A percentile compares a stretch with the other conserved stretches of the same genome.
phyloP scores from a whole-genome alignment of 2,329 filamentous ascomycete genomes.

The Cladophialophora bantiana region DNA sequence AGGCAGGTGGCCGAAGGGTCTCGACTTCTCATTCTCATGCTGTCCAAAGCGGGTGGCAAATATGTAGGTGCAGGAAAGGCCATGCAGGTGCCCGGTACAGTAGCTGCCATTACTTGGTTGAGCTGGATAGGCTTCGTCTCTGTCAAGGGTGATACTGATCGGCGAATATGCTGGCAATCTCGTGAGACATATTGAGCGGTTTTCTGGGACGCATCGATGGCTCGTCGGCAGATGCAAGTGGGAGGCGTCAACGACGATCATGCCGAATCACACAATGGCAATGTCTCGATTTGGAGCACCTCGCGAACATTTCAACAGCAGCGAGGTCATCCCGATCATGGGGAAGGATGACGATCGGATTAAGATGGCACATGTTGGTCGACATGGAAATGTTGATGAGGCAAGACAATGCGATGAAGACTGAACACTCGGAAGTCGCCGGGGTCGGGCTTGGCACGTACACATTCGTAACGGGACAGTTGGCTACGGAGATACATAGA shows the following conservation, averaged over 20 bases:
- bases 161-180: slow-evolving; percentile 9
- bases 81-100: neutral
- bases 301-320: neutral
- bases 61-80: neutral
- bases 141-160: slow-evolving; percentile 4
- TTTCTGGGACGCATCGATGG: slow-evolving; percentile 1
- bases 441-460: neutral
- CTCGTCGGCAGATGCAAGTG: neutral
- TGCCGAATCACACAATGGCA: neutral
- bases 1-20: neutral
- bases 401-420: neutral
- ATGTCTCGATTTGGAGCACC: neutral
- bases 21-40: neutral
- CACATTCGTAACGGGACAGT: neutral
- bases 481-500: neutral
- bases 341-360: neutral
- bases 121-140: neutral
- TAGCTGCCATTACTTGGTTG: too few species aligned
- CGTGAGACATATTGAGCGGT: neutral
- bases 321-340: neutral
- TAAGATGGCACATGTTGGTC: neutral
- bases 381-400: neutral
- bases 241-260: neutral
- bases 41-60: neutral
- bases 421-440: neutral